Base-by-base conservation (phyloP, 2,329 filamentous ascomycete genomes). In the Domatiomyces globalis region DNA sequence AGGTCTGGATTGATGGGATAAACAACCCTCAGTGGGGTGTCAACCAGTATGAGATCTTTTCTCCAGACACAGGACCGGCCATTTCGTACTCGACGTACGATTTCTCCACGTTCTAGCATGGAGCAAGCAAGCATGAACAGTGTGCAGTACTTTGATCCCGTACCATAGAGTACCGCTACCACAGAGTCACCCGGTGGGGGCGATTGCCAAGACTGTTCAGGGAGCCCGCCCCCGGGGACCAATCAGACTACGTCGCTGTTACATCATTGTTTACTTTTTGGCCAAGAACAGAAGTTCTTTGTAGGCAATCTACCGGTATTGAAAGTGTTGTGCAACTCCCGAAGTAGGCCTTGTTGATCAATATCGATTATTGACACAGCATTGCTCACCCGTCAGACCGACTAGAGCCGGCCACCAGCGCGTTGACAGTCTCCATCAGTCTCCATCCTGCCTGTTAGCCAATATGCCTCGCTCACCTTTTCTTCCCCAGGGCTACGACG, bases 1-100 rank as follows among this genome's bases (percentile, higher is more conserved):
- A 95, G 73, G 88, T 92, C 66, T 95, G 81, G 79, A 94, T 95
- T 63, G 89, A 94, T 65, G 88, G 77, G 22, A 92, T 96, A 70
- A 95, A 95, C 70, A 79, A 94, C 61, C 89, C 89, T 0, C 79
- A 87, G 67, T 95, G 90, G 90, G 80, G 80, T 53, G 78, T 89
- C 51, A 68, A 62, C 27, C 51, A 61, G 1, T 65, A 65, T 55
- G 67, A 71, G 61, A 63, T 73, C 54, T 71, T 65, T 54, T 65
- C 66, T 6, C 67, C 69, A 12, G 61, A 63, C 22, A 65, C 68
- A 43, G 64, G 60, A 1, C 69, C 70, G 8, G 63, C 63, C 4
- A 56, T 72, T 17, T 72, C 71, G 58, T 67, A 62, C 62, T 69
- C 69, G 49, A 70, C 67, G 4, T 73, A 71, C 59, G 62, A 67